Evolutionary conservation across 108 stramenopile genomes (phyloP), one percentile per base, ranked within the genome.

Genomic region (Epithemia pelagica): DNA sequence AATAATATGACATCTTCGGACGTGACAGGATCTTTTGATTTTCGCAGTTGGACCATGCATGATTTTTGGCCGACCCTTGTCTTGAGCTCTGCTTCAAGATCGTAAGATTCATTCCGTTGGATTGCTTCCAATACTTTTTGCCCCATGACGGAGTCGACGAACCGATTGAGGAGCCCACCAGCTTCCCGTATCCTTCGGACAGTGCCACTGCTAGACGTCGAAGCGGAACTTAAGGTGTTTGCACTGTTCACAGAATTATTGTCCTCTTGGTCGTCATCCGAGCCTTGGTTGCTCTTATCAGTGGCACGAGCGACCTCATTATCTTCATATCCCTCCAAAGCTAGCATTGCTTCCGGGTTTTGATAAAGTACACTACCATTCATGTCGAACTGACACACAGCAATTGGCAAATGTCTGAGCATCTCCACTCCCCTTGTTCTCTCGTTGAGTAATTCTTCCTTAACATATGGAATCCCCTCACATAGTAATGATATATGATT

Each of bases 1-100:
- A 61, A 78, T 24, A 78, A 46, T 54, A 78, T 69, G 24, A 78
- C 70, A 0, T 62, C 26, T 46, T 61, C 54, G 19, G 54, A 54
- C 5, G 71, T 78, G 28, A 78, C 77, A 27, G 77, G 77, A 62
- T 78, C 77, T 25, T 32, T 66, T 0, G 68, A 46, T 52, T 66
- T 69, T 59, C 77, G 77, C 5, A 78, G 29, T 52, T 73, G 77
- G 30, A 78, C 72, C 19, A 68, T 64, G 22, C 59, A 78, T 72
- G 71, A 78, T 61, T 69, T 57, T 18, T 58, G 30, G 28, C 72
- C 68, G 18, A 57, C 55, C 33, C 59, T 61, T 31, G 70, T 72
- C 29, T 61, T 27, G n/a, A 71, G 60, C 57, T 63, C 61, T 24
- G 70, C 70, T 55, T 77, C 71, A 23, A 71, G 31, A 32, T 62